Evolutionary conservation across 305 asterid species (phyloP).

Genomic region (Caryopteris hybrid): DNA sequence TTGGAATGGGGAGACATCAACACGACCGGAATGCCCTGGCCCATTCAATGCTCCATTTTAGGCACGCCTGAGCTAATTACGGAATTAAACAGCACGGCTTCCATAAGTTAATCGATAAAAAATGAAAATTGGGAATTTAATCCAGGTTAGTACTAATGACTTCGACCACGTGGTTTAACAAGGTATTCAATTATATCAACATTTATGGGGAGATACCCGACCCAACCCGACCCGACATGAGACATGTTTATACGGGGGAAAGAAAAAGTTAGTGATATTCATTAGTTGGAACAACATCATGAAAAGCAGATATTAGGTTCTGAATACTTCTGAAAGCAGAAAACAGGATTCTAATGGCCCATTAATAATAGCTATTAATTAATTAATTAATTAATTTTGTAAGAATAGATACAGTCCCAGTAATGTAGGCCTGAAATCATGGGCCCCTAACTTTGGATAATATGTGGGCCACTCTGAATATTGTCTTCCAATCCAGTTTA

Average conservation of each 20-base stretch:
- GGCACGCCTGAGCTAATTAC: constrained; percentile 24
- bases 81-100: background rate
- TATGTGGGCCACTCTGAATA: constrained; percentile 21
- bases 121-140: too few species aligned
- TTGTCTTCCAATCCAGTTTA: constrained; percentile 11
- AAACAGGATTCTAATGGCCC: constrained; percentile 19
- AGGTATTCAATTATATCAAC: too few species aligned
- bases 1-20: background rate
- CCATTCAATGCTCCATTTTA: background rate
- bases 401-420: background rate
- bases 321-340: constrained; percentile 13
- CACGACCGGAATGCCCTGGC: constrained; percentile 8
- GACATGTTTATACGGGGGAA: too few species aligned
- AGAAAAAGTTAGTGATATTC: background rate
- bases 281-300: constrained; percentile 30
- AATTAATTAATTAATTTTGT: background rate
- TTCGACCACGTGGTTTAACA: too few species aligned
- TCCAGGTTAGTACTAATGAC: too few species aligned
- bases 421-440: constrained; percentile 20
- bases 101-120: too few species aligned
- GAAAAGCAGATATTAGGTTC: constrained; percentile 25
- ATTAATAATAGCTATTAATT: background rate
- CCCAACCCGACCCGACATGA: too few species aligned
- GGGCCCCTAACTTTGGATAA: constrained; percentile 30
- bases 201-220: too few species aligned